phyloP scores from a whole-genome alignment of 179 eudicot genomes.

The Silene noctiflora region DNA sequence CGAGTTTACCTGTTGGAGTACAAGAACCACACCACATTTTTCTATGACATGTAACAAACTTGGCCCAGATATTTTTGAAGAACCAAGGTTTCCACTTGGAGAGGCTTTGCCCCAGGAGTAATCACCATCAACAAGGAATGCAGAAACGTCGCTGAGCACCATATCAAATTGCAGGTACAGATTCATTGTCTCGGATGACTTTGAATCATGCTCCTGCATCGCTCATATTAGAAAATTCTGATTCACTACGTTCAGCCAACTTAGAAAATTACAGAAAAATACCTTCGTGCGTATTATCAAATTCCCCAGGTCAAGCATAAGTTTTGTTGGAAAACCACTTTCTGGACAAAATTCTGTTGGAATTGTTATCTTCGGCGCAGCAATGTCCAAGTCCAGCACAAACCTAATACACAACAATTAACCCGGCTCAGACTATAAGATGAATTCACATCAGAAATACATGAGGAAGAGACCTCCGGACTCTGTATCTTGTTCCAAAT shows the following conservation, averaged over 20 bases:
- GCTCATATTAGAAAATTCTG: conserved; percentile 4
- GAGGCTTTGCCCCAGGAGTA: conserved; percentile 61
- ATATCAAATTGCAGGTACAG: conserved; percentile 88
- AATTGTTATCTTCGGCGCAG: conserved; percentile 96
- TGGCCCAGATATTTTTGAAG: conserved; percentile 35
- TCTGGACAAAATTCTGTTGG: conserved; percentile 90
- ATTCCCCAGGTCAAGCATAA: conserved; percentile 94
- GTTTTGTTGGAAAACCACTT: conserved; percentile 63
- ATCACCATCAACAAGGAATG: conserved; percentile 94
- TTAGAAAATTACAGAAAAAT: conserved; percentile 5
- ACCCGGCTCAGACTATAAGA: background rate
- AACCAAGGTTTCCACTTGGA: conserved; percentile 33
- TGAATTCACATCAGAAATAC: background rate
- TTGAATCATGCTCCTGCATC: conserved; percentile 57
- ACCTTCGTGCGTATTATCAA: conserved; percentile 79
- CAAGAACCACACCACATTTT: conserved; percentile 81
- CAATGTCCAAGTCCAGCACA: conserved; percentile 89
- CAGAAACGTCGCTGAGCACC: conserved; percentile 87
- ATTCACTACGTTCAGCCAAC: background rate
- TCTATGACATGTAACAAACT: conserved; percentile 85
- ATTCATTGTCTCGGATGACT: conserved; percentile 47
- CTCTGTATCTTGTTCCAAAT: background rate
- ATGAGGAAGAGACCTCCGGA: background rate
- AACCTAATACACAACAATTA: conserved; percentile 51
- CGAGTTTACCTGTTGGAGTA: conserved; percentile 80